phyloP scores from a whole-genome alignment of 352 stramenopile genomes.

The Pythium biforme region DNA sequence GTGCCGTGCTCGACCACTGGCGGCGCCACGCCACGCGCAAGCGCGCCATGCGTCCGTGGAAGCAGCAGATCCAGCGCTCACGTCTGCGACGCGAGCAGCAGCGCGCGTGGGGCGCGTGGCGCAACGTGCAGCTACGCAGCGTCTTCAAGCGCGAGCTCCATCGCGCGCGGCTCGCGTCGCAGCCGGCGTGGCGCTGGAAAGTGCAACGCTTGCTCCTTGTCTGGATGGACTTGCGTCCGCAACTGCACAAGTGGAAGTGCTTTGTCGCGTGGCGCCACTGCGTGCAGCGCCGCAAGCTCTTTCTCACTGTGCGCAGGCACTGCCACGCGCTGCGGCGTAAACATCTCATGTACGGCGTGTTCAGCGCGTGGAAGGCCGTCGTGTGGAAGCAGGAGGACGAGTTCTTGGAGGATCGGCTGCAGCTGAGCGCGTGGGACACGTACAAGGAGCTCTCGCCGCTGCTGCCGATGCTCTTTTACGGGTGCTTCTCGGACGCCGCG shows the following conservation, averaged over 20 bases:
- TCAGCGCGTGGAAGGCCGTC: conserved; percentile 58
- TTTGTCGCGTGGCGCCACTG: conserved; percentile 54
- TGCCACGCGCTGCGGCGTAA: conserved; percentile 35
- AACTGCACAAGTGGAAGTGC: conserved; percentile 33
- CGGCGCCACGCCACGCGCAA: conserved; percentile 39
- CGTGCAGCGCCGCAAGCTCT: conserved; percentile 47
- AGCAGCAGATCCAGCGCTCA: conserved; percentile 23
- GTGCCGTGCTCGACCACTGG: conserved; percentile 29
- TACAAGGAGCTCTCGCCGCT: conserved; percentile 55
- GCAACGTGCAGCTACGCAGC: conserved; percentile 50
- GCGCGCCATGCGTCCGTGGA: conserved; percentile 38
- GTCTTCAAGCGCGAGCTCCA: conserved; percentile 61
- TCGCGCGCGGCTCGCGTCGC: conserved; percentile 39
- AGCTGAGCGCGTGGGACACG: conserved; percentile 53
- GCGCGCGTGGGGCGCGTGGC: conserved; percentile 44
- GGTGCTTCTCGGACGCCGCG: conserved; percentile 50
- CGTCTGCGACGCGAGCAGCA: conserved; percentile 24
- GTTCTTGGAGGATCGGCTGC: conserved; percentile 56
- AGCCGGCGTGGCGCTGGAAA: conserved; percentile 43
- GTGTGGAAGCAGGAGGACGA: conserved; percentile 61
- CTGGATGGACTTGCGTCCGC: conserved; percentile 40
- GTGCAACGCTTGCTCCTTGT: conserved; percentile 50
- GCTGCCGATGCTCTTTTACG: conserved; percentile 65
- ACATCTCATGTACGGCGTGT: conserved; percentile 48
- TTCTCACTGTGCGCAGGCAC: conserved; percentile 44